A percentile compares a stretch with the other conserved stretches of the same genome.
These are phyloP conservation scores for Emydomyces testavorans DNA, from an alignment of 2,329 filamentous ascomycete species.

Conservation along the genomic window DNA sequence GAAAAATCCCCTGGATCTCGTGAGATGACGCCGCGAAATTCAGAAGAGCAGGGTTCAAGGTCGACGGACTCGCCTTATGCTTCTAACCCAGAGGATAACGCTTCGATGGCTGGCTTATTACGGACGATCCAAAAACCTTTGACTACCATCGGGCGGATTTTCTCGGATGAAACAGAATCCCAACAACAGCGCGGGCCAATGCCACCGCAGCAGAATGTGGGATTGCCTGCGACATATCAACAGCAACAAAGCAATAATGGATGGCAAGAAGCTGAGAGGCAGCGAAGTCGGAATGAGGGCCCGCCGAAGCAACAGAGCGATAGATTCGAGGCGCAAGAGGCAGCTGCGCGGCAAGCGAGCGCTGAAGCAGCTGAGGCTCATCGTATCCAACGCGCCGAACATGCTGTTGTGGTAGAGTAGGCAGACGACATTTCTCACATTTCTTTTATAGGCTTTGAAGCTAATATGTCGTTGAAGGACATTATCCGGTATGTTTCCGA, in stretches of 20 bases:
- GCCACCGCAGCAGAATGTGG: conserved; percentile 20
- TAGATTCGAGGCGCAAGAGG: conserved; percentile 64
- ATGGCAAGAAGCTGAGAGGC: conserved; percentile 19
- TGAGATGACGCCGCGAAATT: conserved; percentile 49
- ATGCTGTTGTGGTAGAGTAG: conserved; percentile 74
- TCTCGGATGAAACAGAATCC: conserved; percentile 55
- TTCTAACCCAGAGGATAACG: conserved; percentile 56
- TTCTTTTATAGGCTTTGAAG: not conserved
- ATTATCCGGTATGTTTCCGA: conserved; percentile 89
- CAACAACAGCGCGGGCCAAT: conserved; percentile 32
- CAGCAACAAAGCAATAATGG: conserved; percentile 11
- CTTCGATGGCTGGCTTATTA: conserved; percentile 72
- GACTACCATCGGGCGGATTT: conserved; percentile 86
- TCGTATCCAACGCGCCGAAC: conserved; percentile 69
- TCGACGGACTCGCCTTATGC: conserved; percentile 27
- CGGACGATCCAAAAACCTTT: conserved; percentile 85
- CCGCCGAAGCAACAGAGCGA: conserved; percentile 22
- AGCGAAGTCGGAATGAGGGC: conserved; percentile 20
- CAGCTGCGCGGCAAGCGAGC: conserved; percentile 79
- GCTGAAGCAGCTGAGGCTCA: conserved; percentile 81
- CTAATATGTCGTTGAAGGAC: conserved; percentile 41
- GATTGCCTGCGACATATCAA: conserved; percentile 6
- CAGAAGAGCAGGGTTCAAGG: conserved; percentile 46
- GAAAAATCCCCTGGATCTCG: conserved; percentile 43
- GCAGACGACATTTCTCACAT: conserved; percentile 16